A percentile compares a stretch with the other conserved stretches of the same genome.
These are phyloP conservation scores for Fusarium aywerte DNA, from an alignment of 2,329 filamentous ascomycete species.

Conservation along the genomic window DNA sequence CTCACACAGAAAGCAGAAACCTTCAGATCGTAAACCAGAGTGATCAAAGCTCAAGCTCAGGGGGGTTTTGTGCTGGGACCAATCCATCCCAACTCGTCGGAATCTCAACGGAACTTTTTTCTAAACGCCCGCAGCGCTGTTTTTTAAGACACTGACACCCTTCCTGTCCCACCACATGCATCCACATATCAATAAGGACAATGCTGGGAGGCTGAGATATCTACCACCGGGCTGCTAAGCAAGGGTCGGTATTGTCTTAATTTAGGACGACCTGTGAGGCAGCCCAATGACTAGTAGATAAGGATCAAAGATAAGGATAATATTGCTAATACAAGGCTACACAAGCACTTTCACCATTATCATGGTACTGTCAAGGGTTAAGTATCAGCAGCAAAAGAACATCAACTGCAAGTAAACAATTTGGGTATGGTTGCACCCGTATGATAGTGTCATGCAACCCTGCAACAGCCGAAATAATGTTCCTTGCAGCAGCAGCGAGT, in stretches of 20 bases:
- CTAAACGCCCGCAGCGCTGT: constrained; percentile 39
- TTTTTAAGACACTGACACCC: constrained; percentile 1
- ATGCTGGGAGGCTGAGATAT: neutral
- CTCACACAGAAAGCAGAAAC: neutral
- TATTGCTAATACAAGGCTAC: no score
- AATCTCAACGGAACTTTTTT: constrained; percentile 10
- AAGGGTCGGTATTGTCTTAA: neutral
- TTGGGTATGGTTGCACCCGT: no score
- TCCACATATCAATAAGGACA: constrained; percentile 16
- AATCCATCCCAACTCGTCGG: constrained; percentile 36
- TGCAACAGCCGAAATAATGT: neutral
- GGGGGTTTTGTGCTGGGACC: constrained; percentile 14
- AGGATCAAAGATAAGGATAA: neutral
- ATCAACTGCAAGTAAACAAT: no score
- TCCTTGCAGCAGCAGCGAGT: no score
- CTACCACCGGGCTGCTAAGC: neutral
- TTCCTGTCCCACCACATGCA: neutral
- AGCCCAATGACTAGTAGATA: neutral
- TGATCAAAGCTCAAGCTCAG: constrained; percentile 30
- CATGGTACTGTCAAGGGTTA: no score
- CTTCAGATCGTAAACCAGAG: neutral
- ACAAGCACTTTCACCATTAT: no score
- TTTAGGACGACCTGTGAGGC: neutral
- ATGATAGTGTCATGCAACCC: neutral
- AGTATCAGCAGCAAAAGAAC: no score